Conservation (phyloP, 768 basidiomycete species). For the Amylocystis lapponica region DNA sequence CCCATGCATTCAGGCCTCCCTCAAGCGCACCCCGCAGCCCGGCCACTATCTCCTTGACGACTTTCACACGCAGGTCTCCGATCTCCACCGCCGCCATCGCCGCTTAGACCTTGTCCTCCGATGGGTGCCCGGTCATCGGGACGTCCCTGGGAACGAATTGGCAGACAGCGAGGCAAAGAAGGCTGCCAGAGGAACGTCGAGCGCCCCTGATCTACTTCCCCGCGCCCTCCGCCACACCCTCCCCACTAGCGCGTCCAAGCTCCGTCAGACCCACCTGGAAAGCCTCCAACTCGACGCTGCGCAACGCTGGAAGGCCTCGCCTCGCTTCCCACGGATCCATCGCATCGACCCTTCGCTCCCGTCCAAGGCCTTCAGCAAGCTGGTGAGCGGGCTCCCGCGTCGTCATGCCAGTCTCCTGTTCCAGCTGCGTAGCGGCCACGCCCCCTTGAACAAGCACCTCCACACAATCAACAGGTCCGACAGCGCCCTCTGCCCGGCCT, state of each 20-base stretch:
- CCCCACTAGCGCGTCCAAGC: conserved; percentile 5
- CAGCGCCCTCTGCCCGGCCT: conserved; percentile 8
- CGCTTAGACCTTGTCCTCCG: conserved; percentile 1
- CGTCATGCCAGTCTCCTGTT: conserved; percentile 15
- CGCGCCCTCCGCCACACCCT: conserved; percentile 1
- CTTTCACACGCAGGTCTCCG: conserved; percentile 1
- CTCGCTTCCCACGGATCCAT: background rate
- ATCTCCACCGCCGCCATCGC: background rate
- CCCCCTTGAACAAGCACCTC: conserved; percentile 24
- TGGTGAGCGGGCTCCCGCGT: background rate
- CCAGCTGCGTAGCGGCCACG: conserved; percentile 29
- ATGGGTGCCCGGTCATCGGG: conserved; percentile 10
- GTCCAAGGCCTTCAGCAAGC: background rate
- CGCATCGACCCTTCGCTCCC: conserved; percentile 2
- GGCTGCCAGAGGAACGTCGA: conserved; percentile 4
- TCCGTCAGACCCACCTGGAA: no score
- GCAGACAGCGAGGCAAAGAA: conserved; percentile 9
- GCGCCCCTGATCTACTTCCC: no score
- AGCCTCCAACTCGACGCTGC: no score
- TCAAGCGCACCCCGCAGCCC: background rate
- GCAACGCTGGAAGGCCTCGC: conserved; percentile 3
- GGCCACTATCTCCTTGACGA: conserved; percentile 7
- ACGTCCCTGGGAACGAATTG: conserved; percentile 9
- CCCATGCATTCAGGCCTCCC: conserved; percentile 2
- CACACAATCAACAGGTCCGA: conserved; percentile 6